phyloP scores from a whole-genome alignment of 495 filamentous ascomycete species.

The Xanthoparmelia taractica region DNA sequence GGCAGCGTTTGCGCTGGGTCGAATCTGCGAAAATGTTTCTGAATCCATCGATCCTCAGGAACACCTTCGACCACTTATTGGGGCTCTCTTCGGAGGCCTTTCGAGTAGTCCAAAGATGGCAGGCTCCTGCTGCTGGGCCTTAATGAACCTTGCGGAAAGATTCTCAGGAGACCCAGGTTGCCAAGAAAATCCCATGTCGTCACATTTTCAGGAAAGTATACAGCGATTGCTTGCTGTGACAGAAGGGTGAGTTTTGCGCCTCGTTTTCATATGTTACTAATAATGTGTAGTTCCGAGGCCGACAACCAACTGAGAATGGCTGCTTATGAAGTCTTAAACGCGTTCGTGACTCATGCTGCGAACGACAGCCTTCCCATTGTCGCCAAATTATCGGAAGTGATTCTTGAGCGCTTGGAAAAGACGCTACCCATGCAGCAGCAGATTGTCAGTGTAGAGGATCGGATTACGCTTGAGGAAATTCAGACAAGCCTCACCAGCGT shows the following conservation, averaged over 20 bases:
- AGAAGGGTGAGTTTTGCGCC: conserved; percentile 48
- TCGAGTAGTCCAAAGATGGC: conserved; percentile 94
- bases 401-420: conserved; percentile 81
- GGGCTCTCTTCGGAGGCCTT: conserved; percentile 81
- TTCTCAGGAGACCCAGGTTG: conserved; percentile 77
- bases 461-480: conserved; percentile 90
- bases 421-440: conserved; percentile 87
- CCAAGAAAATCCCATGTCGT: conserved; percentile 73
- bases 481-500: conserved; percentile 92
- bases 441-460: conserved; percentile 93
- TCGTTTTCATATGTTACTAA: neutral
- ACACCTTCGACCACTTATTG: conserved; percentile 76
- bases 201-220: conserved; percentile 89
- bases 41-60: conserved; percentile 75
- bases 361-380: conserved; percentile 75
- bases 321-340: conserved; percentile 94
- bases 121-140: conserved; percentile 94
- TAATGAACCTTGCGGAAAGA: conserved; percentile 96
- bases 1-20: conserved; percentile 91
- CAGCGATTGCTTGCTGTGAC: conserved; percentile 77
- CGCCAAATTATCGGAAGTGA: conserved; percentile 70
- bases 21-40: conserved; percentile 85
- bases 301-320: conserved; percentile 93
- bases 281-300: conserved; percentile 49
- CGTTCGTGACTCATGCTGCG: conserved; percentile 83